Conservation (phyloP, 176 grass and related monocot genomes). For the Dactylis glomerata region DNA sequence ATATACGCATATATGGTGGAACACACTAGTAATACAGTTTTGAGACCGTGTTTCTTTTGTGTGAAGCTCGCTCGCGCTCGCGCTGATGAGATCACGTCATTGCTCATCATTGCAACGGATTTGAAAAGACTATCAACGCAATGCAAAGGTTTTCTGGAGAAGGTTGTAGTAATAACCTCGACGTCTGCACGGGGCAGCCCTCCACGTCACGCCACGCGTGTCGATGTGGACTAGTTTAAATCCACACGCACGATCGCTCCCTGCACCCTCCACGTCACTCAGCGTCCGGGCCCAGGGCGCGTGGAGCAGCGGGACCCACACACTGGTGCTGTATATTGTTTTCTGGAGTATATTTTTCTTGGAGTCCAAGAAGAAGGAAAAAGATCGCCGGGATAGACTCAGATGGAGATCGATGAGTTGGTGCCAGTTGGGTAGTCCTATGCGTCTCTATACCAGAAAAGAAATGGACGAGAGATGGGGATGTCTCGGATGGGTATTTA, state of each 20-base stretch:
- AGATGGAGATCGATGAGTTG: not conserved
- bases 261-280: not conserved
- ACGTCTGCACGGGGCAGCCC: not conserved
- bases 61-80: not conserved
- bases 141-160: not conserved
- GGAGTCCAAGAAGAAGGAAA: not conserved
- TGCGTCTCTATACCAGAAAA: not conserved
- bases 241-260: not conserved
- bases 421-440: not conserved
- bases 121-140: not conserved
- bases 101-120: not conserved
- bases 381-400: not conserved
- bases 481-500: slow-evolving; percentile 6
- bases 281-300: not conserved
- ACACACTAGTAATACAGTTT: not conserved
- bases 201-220: slow-evolving; percentile 11
- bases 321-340: not conserved
- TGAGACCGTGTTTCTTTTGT: not conserved
- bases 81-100: not conserved
- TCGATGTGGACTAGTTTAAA: not conserved
- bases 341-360: too few relatives aligned
- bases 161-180: slow-evolving; percentile 4
- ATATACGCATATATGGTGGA: not conserved
- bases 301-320: not conserved
- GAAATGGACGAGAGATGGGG: not conserved